Percentiles rank a stretch among this genome's conserved stretches.
phyloP scores from a whole-genome alignment of 768 basidiomycete species.

The Dentipellis sp. region DNA sequence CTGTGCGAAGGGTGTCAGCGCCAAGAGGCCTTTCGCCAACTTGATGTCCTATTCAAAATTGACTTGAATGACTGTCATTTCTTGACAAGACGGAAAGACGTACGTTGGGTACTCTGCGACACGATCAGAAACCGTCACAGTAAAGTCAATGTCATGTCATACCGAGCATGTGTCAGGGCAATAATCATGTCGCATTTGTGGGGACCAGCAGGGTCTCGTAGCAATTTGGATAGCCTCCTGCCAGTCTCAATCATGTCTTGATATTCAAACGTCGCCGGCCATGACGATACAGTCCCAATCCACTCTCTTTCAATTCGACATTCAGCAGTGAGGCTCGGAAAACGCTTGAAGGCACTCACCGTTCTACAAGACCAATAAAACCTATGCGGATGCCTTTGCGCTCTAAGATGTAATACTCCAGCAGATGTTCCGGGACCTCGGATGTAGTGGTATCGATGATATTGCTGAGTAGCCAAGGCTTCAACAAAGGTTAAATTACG shows the following conservation, averaged over 20 bases:
- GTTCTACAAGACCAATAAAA: slow-evolving; percentile 80
- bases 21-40: slow-evolving; percentile 58
- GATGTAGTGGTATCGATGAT: slow-evolving; percentile 65
- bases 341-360: slow-evolving; percentile 33
- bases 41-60: slow-evolving; percentile 45
- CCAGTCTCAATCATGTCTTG: slow-evolving; percentile 68
- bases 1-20: slow-evolving; percentile 49
- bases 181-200: slow-evolving; percentile 75
- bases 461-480: slow-evolving; percentile 91
- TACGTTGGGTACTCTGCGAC: slow-evolving; percentile 24
- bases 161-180: slow-evolving; percentile 80
- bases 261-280: slow-evolving; percentile 76
- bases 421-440: slow-evolving; percentile 48
- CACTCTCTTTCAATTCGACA: slow-evolving; percentile 50
- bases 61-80: background rate
- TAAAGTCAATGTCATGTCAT: slow-evolving; percentile 9
- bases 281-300: slow-evolving; percentile 81
- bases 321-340: background rate
- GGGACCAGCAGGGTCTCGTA: slow-evolving; percentile 64
- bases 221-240: slow-evolving; percentile 56
- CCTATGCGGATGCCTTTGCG: slow-evolving; percentile 65
- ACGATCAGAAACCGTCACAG: background rate
- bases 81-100: background rate
- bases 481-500: background rate
- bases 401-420: slow-evolving; percentile 60